Percentiles rank a stretch among this genome's conserved stretches.
Evolutionary conservation across 1,284 basidiomycete species (phyloP).

Genomic region (Coriolopsis trogii): DNA sequence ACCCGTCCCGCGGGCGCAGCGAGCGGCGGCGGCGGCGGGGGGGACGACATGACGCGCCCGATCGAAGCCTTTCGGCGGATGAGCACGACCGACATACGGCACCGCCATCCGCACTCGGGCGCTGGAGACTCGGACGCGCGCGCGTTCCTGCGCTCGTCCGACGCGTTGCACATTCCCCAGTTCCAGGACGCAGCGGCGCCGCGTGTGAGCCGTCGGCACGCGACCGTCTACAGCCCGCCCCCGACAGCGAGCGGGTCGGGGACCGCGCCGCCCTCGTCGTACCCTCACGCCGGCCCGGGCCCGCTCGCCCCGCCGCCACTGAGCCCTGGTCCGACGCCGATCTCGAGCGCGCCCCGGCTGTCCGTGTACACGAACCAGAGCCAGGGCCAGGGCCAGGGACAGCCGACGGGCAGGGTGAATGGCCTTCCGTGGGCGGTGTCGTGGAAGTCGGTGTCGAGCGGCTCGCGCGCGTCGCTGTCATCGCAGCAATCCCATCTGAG

Average conservation of each 20-base stretch:
- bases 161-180: conserved; percentile 8
- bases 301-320: conserved; percentile 9
- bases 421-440: conserved; percentile 7
- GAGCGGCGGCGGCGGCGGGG: no score
- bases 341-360: conserved; percentile 7
- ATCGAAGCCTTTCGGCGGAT: conserved; percentile 22
- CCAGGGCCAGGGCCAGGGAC: not conserved
- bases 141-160: conserved; percentile 7
- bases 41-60: conserved; percentile 13
- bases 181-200: conserved; percentile 8
- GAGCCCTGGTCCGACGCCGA: conserved; percentile 1
- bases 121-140: not conserved
- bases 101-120: conserved; percentile 16
- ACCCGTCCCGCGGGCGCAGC: conserved; percentile 9
- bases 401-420: not conserved
- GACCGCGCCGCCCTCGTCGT: not conserved
- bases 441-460: conserved; percentile 15
- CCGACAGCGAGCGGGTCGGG: not conserved
- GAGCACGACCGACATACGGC: conserved; percentile 28
- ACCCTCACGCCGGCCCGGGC: conserved; percentile 3
- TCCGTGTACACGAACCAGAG: conserved; percentile 2
- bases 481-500: not conserved
- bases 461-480: conserved; percentile 4
- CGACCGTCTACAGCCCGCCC: conserved; percentile 3
- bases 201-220: conserved; percentile 6